Evolutionary conservation across 352 stramenopile species (phyloP).

Genomic region (Globisporangium cystogenes): DNA sequence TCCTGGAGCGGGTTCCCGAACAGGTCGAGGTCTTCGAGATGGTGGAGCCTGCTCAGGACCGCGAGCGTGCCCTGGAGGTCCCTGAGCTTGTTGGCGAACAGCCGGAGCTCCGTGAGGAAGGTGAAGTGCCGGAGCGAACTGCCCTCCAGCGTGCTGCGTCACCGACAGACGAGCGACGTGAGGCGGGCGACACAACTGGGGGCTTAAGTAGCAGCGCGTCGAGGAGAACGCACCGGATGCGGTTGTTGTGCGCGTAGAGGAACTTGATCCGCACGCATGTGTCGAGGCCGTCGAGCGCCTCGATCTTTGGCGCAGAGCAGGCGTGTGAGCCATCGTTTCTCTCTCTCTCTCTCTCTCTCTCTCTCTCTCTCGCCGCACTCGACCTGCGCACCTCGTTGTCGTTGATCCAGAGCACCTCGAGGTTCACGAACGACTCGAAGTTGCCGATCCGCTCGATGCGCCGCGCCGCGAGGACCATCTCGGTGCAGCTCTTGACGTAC

Average conservation of each 20-base stretch:
- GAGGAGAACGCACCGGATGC: constrained; percentile 48
- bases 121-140: constrained; percentile 60
- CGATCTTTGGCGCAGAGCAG: constrained; percentile 27
- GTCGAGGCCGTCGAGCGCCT: constrained; percentile 63
- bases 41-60: constrained; percentile 45
- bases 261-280: constrained; percentile 85
- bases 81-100: constrained; percentile 79
- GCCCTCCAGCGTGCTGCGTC: constrained; percentile 30
- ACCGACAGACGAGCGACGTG: not conserved
- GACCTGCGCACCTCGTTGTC: constrained; percentile 52
- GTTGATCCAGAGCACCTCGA: constrained; percentile 90
- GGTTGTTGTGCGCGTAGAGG: constrained; percentile 87
- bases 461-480: constrained; percentile 79
- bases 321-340: too few species aligned
- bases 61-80: constrained; percentile 54
- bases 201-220: too few species aligned
- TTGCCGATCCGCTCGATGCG: constrained; percentile 73
- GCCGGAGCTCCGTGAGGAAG: constrained; percentile 73
- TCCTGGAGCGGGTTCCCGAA: constrained; percentile 77
- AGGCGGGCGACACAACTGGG: too few species aligned
- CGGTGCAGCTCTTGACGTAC: constrained; percentile 87
- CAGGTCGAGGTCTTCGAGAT: constrained; percentile 74
- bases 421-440: constrained; percentile 85
- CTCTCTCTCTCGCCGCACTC: too few species aligned
- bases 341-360: too few species aligned